Evolutionary conservation across 257 asterid species (phyloP), one percentile per base, ranked within the genome.

Genomic region (Salvia hispanica): DNA sequence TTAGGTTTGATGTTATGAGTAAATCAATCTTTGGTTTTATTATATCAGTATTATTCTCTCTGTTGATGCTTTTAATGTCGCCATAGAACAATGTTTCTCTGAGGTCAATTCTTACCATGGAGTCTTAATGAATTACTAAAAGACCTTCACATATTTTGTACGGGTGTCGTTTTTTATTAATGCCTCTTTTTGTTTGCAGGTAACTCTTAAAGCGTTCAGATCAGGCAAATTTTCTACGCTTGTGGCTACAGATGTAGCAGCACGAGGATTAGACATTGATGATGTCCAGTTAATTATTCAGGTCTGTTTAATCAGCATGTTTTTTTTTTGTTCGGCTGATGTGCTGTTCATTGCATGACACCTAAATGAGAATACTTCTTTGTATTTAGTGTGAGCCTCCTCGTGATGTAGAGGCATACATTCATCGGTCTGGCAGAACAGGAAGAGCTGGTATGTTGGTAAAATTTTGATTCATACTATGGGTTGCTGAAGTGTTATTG

Each of bases 371-470:
- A 57, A 40, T 57, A 14, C 64, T 48, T 51, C 31, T 25, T 55
- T 67, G 9, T 78, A 61, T 46, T 76, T 45, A 93, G 99, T 94
- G 97, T 74, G 99, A 94, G 78, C 97, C 99, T 25, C 97, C 99
- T 34, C 90, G 88, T 66, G 96, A 91, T 68, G 99, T 91, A n/a
- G 99, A 91, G 79, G 97, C 92, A 50, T 94, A 94, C 81, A 94
- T 94, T 77, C 99, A 94, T 84, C 88, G 99, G 14, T 94, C 99
- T 81, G 99, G 99, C 67, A 80, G 99, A 68, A 94, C 99, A 14
- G 99, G 99, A 42, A 82, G 99, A 77, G 99, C 99, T 28, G 99
- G 99, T 88, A 71, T 66, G 66, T 72, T 52, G 16, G 48, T 74
- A 50, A 50, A 81, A 25, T 67, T 9, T 10, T 55, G 42, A 33